Percentiles rank a stretch among this genome's conserved stretches.
phyloP scores from a whole-genome alignment of 345 rosid genomes.

The Mallotus nudiflorus region DNA sequence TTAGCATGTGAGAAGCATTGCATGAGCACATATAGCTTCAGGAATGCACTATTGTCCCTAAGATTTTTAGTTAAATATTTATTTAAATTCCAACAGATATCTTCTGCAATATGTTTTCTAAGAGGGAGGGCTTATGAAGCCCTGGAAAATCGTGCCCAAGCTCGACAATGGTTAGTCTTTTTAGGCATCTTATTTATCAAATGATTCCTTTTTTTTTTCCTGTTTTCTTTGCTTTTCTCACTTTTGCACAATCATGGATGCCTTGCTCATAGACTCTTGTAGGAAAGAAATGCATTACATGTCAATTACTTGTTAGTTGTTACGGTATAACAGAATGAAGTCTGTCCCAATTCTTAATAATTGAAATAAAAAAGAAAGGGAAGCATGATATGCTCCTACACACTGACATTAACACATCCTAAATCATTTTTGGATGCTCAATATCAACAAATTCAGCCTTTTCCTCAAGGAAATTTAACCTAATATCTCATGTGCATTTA shows the following conservation, averaged over 20 bases:
- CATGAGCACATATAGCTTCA: neutral
- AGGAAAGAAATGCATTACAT: neutral
- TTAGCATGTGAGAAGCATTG: neutral
- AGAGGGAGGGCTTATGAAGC: slow-evolving; percentile 96
- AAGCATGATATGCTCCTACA: no score
- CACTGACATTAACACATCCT: no score
- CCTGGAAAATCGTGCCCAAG: slow-evolving; percentile 82
- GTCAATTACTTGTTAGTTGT: neutral
- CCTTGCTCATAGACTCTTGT: neutral
- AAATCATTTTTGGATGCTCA: no score
- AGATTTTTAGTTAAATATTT: neutral
- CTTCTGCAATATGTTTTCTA: slow-evolving; percentile 89
- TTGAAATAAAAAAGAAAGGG: no score
- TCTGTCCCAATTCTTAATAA: no score
- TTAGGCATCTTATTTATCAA: slow-evolving; percentile 9
- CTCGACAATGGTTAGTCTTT: slow-evolving; percentile 74
- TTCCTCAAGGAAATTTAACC: no score
- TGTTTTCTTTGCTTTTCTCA: neutral
- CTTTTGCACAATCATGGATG: neutral
- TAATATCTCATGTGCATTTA: no score
- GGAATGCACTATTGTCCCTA: neutral
- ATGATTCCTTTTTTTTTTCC: neutral
- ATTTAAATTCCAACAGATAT: slow-evolving; percentile 47
- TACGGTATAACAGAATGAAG: neutral
- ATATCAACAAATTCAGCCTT: no score